Percentiles rank a stretch among this genome's conserved stretches.
Conservation (phyloP, 1,284 basidiomycete genomes). For the Heterobasidion parviporum region DNA sequence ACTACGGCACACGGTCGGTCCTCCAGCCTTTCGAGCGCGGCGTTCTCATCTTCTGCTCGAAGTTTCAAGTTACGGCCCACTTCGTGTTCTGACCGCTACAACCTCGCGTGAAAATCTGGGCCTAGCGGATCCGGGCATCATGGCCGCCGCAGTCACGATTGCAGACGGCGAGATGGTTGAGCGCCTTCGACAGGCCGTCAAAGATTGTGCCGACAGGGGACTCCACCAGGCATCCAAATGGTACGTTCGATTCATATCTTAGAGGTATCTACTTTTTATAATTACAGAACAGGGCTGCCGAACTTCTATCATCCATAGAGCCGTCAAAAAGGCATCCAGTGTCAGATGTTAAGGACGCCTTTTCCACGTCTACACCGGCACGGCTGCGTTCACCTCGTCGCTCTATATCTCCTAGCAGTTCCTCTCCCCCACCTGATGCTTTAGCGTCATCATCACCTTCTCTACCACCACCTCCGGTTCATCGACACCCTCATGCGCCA, state of each 20-base stretch:
- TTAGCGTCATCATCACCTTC: background rate
- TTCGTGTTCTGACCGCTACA: too few species aligned
- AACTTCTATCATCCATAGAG: slow-evolving; percentile 59
- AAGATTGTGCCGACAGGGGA: slow-evolving; percentile 32
- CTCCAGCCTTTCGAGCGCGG: too few species aligned
- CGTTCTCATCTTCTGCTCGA: too few species aligned
- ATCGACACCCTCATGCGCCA: slow-evolving; percentile 18
- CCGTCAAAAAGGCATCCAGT: slow-evolving; percentile 31
- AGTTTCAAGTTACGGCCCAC: too few species aligned
- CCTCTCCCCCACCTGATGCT: background rate
- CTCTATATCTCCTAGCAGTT: background rate
- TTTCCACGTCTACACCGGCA: slow-evolving; percentile 47
- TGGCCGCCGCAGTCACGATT: slow-evolving; percentile 6
- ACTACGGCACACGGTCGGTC: too few species aligned
- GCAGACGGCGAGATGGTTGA: slow-evolving; percentile 26
- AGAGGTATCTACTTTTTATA: slow-evolving; percentile 3
- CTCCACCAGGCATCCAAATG: slow-evolving; percentile 58
- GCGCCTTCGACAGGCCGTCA: slow-evolving; percentile 44
- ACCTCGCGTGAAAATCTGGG: too few species aligned
- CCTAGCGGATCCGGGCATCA: background rate
- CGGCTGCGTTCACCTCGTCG: slow-evolving; percentile 13
- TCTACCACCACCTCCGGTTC: slow-evolving; percentile 7
- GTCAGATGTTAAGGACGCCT: slow-evolving; percentile 15
- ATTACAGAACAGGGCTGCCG: slow-evolving; percentile 53
- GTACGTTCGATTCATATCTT: slow-evolving; percentile 29